Evolutionary conservation across 202 grass and related monocot genomes (phyloP).

Genomic region (Elaeis oleifera): DNA sequence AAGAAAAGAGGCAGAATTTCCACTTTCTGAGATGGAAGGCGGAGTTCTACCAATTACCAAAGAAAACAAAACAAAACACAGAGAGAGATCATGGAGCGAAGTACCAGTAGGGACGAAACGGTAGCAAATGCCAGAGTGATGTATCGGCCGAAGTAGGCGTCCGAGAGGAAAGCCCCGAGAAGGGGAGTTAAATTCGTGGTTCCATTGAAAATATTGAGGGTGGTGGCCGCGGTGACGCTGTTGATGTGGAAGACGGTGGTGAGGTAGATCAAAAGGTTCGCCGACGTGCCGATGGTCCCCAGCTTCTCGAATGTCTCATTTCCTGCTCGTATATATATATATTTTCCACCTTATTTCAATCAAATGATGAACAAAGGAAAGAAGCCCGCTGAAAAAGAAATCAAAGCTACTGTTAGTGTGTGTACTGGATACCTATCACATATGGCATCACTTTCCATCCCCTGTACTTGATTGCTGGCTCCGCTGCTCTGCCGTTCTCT

Average conservation of each 20-base stretch:
- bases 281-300: constrained; percentile 46
- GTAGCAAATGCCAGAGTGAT: constrained; percentile 36
- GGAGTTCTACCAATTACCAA: too few relatives aligned
- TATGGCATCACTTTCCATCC: constrained; percentile 22
- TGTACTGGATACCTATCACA: not conserved
- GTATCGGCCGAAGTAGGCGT: constrained; percentile 62
- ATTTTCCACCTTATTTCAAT: too few relatives aligned
- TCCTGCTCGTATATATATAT: constrained; percentile 4
- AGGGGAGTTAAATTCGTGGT: constrained; percentile 69
- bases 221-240: constrained; percentile 37
- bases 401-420: not conserved
- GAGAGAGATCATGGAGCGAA: not conserved
- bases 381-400: too few relatives aligned
- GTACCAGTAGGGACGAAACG: constrained; percentile 41
- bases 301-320: constrained; percentile 83
- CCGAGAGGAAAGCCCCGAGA: constrained; percentile 48
- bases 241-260: constrained; percentile 58
- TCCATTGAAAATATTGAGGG: constrained; percentile 51
- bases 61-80: too few relatives aligned
- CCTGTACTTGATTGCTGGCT: not conserved
- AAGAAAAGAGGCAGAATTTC: too few relatives aligned
- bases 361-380: too few relatives aligned
- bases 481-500: too few relatives aligned
- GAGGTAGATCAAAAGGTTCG: constrained; percentile 74
- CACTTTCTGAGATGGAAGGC: too few relatives aligned